Evolutionary conservation across 352 stramenopile species (phyloP).

Genomic region (Phytophthora megakarya): DNA sequence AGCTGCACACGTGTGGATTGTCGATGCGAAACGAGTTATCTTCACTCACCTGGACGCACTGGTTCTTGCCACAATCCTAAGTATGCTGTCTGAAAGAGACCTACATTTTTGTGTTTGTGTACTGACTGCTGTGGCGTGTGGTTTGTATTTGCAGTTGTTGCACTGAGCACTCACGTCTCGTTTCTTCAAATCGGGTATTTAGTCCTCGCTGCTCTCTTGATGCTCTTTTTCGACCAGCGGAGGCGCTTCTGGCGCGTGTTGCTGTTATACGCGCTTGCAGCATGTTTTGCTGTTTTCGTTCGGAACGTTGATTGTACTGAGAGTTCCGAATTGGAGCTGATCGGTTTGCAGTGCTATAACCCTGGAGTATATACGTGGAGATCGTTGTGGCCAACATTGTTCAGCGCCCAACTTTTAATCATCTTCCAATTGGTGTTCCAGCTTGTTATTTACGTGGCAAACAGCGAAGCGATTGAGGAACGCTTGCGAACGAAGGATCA

Average conservation of each 20-base stretch:
- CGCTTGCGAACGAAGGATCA: slow-evolving; percentile 63
- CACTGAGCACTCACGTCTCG: slow-evolving; percentile 78
- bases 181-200: slow-evolving; percentile 88
- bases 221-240: slow-evolving; percentile 84
- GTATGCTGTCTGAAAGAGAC: slow-evolving; percentile 33
- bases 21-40: slow-evolving; percentile 74
- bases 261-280: slow-evolving; percentile 68
- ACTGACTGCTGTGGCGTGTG: background rate
- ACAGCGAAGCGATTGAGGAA: slow-evolving; percentile 71
- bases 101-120: background rate
- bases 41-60: slow-evolving; percentile 80
- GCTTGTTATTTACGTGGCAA: slow-evolving; percentile 83
- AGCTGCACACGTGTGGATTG: slow-evolving; percentile 62
- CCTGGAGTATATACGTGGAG: slow-evolving; percentile 61
- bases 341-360: slow-evolving; percentile 78
- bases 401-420: slow-evolving; percentile 82
- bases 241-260: slow-evolving; percentile 80
- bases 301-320: slow-evolving; percentile 77
- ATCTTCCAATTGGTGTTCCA: slow-evolving; percentile 88
- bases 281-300: slow-evolving; percentile 78
- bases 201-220: slow-evolving; percentile 75
- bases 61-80: slow-evolving; percentile 82
- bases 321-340: slow-evolving; percentile 49
- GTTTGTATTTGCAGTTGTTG: slow-evolving; percentile 56
- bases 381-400: slow-evolving; percentile 80